phyloP scores from a whole-genome alignment of 305 asterid genomes.

The Fraxinus dipetala region DNA sequence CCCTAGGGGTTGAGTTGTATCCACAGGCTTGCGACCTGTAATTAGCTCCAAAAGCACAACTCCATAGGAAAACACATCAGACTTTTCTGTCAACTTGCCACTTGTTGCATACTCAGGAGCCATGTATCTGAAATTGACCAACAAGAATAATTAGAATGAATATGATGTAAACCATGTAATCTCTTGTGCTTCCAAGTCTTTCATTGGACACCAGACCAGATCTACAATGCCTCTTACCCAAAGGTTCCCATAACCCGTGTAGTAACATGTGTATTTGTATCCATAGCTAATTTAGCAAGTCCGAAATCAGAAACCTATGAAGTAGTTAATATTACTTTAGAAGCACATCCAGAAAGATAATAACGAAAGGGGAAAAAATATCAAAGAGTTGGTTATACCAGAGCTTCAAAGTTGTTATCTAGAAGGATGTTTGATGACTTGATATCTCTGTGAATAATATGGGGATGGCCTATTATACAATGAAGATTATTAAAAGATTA shows the following conservation, averaged over 20 bases:
- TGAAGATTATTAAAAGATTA: constrained; percentile 16
- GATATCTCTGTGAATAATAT: constrained; percentile 92
- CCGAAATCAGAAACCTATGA: constrained; percentile 91
- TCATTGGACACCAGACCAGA: neutral
- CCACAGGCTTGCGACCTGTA: constrained; percentile 92
- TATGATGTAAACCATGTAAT: neutral
- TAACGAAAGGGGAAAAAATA: neutral
- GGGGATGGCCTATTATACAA: constrained; percentile 67
- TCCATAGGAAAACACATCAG: constrained; percentile 80
- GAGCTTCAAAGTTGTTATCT: constrained; percentile 81
- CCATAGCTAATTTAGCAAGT: constrained; percentile 81
- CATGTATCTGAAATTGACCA: constrained; percentile 65
- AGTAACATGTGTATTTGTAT: constrained; percentile 67
- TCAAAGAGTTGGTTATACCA: constrained; percentile 41
- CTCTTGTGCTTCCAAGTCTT: constrained; percentile 11
- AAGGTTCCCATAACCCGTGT: constrained; percentile 95
- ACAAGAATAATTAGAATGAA: constrained; percentile 13
- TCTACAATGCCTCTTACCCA: constrained; percentile 52
- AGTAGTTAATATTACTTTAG: neutral
- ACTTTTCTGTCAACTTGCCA: constrained; percentile 86
- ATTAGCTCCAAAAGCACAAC: constrained; percentile 85
- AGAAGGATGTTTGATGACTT: constrained; percentile 92
- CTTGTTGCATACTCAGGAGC: constrained; percentile 97
- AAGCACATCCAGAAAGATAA: constrained; percentile 9
- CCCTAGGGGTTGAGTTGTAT: constrained; percentile 82